These are phyloP conservation scores for Vitis rupestris DNA, from an alignment of 164 flowering plant genomes.

Conservation along the genomic window DNA sequence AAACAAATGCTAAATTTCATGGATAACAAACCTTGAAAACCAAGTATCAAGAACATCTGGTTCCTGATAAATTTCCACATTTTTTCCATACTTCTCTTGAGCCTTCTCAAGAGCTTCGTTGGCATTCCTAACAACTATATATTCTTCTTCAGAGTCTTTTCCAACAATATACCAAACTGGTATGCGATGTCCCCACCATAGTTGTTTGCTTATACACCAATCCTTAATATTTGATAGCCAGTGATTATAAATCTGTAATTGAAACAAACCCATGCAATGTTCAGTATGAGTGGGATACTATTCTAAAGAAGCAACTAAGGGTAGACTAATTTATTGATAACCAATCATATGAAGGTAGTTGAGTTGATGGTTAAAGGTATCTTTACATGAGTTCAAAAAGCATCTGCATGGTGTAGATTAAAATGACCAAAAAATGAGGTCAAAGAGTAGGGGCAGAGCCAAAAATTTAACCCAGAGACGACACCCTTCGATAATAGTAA, in stretches of 20 bases:
- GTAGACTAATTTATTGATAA: not conserved
- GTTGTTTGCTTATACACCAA: conserved; percentile 98
- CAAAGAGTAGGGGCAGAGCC: too few relatives aligned
- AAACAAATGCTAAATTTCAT: not conserved
- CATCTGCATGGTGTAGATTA: not conserved
- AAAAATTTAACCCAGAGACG: too few relatives aligned
- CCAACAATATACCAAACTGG: conserved; percentile 95
- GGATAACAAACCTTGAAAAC: conserved; percentile 77
- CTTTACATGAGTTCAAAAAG: not conserved
- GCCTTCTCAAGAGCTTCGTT: conserved; percentile 81
- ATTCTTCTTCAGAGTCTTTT: conserved; percentile 82
- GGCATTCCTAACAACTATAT: conserved; percentile 74
- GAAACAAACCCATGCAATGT: not conserved
- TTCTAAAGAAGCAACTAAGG: too few relatives aligned
- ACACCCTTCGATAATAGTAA: too few relatives aligned
- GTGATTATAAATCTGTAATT: conserved; percentile 78
- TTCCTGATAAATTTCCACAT: conserved; percentile 86
- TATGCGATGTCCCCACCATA: conserved; percentile 99
- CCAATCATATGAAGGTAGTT: not conserved
- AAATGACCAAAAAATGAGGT: not conserved
- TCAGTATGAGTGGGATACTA: not conserved
- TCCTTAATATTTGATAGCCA: conserved; percentile 89
- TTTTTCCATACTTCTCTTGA: conserved; percentile 66
- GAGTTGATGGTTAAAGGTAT: not conserved
- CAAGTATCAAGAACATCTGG: conserved; percentile 99